Conservation (phyloP, 208 protist species). For the Strigomonas culicis region DNA sequence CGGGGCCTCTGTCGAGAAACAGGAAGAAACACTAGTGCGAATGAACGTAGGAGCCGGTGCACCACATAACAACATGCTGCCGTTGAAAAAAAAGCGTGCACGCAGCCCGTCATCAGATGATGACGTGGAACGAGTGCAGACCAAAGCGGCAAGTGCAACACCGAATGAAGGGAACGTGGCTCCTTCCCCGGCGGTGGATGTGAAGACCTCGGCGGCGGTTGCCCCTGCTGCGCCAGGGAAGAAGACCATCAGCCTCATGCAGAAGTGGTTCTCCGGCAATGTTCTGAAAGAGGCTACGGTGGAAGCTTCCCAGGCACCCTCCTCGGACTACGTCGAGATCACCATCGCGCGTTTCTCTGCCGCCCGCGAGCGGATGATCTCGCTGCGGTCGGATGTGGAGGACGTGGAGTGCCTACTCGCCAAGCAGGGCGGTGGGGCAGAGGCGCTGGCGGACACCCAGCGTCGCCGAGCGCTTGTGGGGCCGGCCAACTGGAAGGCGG, state of each 20-base stretch:
- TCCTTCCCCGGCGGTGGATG: no score
- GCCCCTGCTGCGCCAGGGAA: no score
- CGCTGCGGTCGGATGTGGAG: conserved; percentile 55
- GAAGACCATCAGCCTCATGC: conserved; percentile 32
- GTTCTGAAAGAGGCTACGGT: conserved; percentile 58
- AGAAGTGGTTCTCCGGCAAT: conserved; percentile 78
- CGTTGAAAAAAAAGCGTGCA: conserved; percentile 21
- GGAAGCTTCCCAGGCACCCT: conserved; percentile 41
- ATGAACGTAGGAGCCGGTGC: no score
- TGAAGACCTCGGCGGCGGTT: no score
- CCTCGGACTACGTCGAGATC: conserved; percentile 29
- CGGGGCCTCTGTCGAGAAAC: no score
- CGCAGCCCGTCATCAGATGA: no score
- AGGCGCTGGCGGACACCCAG: neutral
- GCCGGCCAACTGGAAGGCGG: conserved; percentile 20
- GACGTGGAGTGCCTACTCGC: conserved; percentile 41
- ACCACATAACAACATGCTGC: conserved; percentile 12
- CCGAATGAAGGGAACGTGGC: no score
- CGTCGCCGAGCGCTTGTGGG: neutral
- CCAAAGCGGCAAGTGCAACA: no score
- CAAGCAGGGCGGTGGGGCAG: conserved; percentile 11
- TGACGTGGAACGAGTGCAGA: no score
- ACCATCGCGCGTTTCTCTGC: conserved; percentile 45
- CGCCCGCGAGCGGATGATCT: conserved; percentile 56
- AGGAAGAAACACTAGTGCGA: no score